Base-by-base conservation (phyloP, 2,329 filamentous ascomycete genomes). In the Akanthomyces lecanii region DNA sequence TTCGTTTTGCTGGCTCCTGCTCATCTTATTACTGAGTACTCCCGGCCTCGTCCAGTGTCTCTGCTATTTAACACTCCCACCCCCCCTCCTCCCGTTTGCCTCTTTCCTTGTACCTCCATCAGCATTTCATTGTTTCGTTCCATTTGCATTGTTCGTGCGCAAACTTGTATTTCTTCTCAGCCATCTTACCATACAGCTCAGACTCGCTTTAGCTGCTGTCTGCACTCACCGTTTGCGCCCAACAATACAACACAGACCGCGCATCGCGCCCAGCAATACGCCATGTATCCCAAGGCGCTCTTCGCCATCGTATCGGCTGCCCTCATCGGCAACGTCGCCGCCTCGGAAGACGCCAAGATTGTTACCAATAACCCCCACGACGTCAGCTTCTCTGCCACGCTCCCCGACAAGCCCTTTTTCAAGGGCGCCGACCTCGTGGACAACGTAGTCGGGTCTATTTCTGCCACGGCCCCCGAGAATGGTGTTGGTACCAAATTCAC, bases 401-500 rank as follows among this genome's bases (percentile, higher is more conserved):
- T 91, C 5, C 85, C 85, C 18, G 73, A 81, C 2, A 71, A 80
- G 30, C 73, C 79, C 5, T 83, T 83, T 74, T 85, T 81, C 71
- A 77, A 79, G 63, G 70, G 73, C 1, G 76, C 79, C 3, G 79
- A 71, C 63, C 75, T 81, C 51, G 71, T 75, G 6, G 83, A 82
- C 67, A 85, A 85, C 55, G 75, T 89, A 62, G 78, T 82, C 68
- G 82, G 86, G 18, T 78, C 69, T 40, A 74, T 89, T 68, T 75
- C 74, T 16, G 82, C 79, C 47, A 74, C 73, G 44, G 75, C 80
- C 47, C 75, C 75, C 47, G 72, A 78, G 0, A 76, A 81, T 61
- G 84, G 83, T 57, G 75, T 79, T 28, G 86, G 86, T 50, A 81
- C 88, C 59, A 73, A 77, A 61, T 84, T 85, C 71, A 74, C 77